Evolutionary conservation across 1,284 basidiomycete genomes (phyloP).

Genomic region (Ustilago bromivora): DNA sequence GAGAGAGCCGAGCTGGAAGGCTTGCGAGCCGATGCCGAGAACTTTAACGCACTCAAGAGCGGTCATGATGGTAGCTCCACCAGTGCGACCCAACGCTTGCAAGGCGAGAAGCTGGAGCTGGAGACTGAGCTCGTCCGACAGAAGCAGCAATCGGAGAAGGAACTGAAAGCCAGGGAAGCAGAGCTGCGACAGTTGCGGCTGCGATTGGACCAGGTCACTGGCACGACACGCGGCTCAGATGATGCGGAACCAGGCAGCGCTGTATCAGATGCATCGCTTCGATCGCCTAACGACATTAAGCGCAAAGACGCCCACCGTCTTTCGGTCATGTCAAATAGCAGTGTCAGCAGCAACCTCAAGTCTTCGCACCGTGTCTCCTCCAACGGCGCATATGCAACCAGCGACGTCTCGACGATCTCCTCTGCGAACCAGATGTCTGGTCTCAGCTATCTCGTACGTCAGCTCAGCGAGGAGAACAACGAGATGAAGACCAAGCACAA

Average conservation of each 20-base stretch:
- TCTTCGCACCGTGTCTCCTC: slow-evolving; percentile 66
- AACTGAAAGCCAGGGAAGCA: slow-evolving; percentile 71
- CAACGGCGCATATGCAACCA: slow-evolving; percentile 72
- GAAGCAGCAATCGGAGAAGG: slow-evolving; percentile 54
- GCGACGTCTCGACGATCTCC: slow-evolving; percentile 74
- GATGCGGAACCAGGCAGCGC: not conserved
- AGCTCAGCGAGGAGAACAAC: slow-evolving; percentile 84
- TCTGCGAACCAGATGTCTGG: slow-evolving; percentile 74
- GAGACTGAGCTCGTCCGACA: slow-evolving; percentile 71
- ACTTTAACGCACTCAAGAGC: slow-evolving; percentile 47
- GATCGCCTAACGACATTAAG: slow-evolving; percentile 2
- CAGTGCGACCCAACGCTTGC: slow-evolving; percentile 39
- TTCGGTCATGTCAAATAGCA: slow-evolving; percentile 25
- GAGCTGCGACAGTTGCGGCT: slow-evolving; percentile 43
- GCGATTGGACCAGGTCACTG: slow-evolving; percentile 68
- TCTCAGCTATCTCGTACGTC: slow-evolving; percentile 81
- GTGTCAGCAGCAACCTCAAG: slow-evolving; percentile 24
- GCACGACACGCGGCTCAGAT: slow-evolving; percentile 3
- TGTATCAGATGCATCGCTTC: slow-evolving; percentile 4
- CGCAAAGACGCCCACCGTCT: slow-evolving; percentile 59
- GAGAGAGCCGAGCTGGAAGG: slow-evolving; percentile 91
- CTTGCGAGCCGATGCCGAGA: slow-evolving; percentile 76
- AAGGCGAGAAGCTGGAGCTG: slow-evolving; percentile 43
- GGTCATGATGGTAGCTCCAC: slow-evolving; percentile 31
- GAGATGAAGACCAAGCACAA: slow-evolving; percentile 77